Conservation (phyloP, 78 protist species). For the Diacronema lutheri region DNA sequence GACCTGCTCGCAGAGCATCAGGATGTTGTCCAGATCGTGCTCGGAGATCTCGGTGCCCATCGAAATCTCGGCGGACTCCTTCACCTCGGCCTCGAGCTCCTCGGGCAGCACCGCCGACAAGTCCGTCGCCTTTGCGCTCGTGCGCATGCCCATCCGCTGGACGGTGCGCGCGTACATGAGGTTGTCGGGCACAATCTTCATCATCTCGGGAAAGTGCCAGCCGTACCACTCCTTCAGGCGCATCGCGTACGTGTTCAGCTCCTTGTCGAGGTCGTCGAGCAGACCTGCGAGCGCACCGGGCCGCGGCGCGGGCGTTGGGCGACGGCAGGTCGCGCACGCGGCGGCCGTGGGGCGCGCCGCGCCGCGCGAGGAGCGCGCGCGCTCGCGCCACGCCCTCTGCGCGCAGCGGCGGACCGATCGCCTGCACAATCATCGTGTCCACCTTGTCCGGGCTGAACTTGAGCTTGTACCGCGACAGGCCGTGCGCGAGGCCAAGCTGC, state of each 20-base stretch:
- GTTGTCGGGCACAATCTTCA: constrained; percentile 84
- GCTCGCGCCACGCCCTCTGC: too few species aligned
- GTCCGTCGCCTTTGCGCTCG: constrained; percentile 47
- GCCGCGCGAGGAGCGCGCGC: too few species aligned
- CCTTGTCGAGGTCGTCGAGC: constrained; percentile 97
- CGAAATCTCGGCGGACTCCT: constrained; percentile 68
- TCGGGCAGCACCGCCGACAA: constrained; percentile 76
- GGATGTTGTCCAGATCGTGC: constrained; percentile 78
- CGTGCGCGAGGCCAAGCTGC: constrained; percentile 93
- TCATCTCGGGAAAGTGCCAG: constrained; percentile 99
- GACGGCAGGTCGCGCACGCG: too few species aligned
- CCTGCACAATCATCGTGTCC: constrained; percentile 99
- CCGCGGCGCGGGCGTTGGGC: too few species aligned
- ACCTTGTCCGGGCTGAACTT: constrained; percentile 97
- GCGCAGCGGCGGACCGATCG: constrained; percentile 52
- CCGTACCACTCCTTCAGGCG: constrained; percentile 93
- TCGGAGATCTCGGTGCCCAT: constrained; percentile 73
- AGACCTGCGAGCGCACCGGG: constrained; percentile 42
- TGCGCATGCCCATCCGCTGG: constrained; percentile 21
- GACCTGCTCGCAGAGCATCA: constrained; percentile 54
- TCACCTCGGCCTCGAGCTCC: constrained; percentile 62
- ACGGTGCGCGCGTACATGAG: constrained; percentile 51
- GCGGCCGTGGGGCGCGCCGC: constrained; percentile 25
- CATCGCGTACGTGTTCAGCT: constrained; percentile 95
- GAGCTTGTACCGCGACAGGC: constrained; percentile 92